Conservation (phyloP, 2,329 filamentous ascomycete genomes). For the Ceratocystis cacaofunesta region DNA sequence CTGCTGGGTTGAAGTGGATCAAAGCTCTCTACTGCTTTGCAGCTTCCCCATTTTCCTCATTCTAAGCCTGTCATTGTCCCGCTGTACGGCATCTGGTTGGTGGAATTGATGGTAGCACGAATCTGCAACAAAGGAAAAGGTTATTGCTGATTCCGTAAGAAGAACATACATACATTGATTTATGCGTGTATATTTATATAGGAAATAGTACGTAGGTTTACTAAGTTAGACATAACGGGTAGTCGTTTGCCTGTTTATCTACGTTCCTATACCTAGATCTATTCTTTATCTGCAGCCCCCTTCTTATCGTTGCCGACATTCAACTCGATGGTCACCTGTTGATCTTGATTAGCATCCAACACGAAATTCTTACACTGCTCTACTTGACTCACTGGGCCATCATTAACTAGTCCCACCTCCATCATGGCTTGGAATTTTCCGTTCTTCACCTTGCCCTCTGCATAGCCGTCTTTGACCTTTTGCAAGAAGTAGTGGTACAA, state of each 20-base stretch:
- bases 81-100: background rate
- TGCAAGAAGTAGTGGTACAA: slow-evolving; percentile 75
- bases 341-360: background rate
- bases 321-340: slow-evolving; percentile 19
- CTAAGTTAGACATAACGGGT: too few species aligned
- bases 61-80: background rate
- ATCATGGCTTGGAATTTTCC: slow-evolving; percentile 99
- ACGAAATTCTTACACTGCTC: background rate
- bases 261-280: background rate
- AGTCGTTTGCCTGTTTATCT: too few species aligned
- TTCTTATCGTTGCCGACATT: slow-evolving; percentile 15
- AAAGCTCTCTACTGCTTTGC: background rate
- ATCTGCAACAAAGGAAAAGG: background rate
- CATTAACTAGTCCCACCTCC: slow-evolving; percentile 86
- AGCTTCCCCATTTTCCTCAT: background rate
- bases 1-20: background rate
- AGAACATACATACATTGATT: too few species aligned
- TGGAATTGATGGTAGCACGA: background rate
- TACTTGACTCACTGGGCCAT: slow-evolving; percentile 44
- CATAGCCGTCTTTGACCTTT: slow-evolving; percentile 59
- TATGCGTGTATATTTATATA: too few species aligned
- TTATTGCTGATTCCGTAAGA: background rate
- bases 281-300: background rate
- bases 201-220: too few species aligned
- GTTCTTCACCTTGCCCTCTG: slow-evolving; percentile 65